Evolutionary conservation across 257 asterid species (phyloP).

Genomic region (Marsdenia floribunda): DNA sequence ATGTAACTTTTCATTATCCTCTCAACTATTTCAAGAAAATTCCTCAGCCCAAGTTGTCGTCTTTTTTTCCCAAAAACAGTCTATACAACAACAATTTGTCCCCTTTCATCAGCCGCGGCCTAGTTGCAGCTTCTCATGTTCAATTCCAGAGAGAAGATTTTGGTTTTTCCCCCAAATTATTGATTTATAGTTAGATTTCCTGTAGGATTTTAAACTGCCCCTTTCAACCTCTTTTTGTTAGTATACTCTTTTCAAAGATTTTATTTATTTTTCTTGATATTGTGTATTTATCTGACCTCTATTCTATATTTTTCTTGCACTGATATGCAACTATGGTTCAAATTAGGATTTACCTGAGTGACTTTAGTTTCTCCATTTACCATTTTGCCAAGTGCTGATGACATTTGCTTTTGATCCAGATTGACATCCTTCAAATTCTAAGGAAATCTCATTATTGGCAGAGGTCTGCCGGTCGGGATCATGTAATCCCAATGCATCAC

Average conservation of each 20-base stretch:
- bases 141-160: not conserved
- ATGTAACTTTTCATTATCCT: not conserved
- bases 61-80: not conserved
- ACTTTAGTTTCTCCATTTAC: not conserved
- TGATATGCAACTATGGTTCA: not conserved
- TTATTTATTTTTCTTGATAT: not conserved
- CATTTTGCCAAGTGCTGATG: conserved; percentile 18
- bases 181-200: not conserved
- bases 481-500: conserved; percentile 86
- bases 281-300: not conserved
- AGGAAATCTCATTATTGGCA: conserved; percentile 62
- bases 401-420: conserved; percentile 35
- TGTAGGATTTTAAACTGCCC: no score
- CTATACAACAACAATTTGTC: not conserved
- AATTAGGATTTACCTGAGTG: not conserved
- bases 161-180: not conserved
- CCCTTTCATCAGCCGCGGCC: not conserved
- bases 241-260: not conserved
- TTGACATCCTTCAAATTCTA: conserved; percentile 57
- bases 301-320: not conserved
- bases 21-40: not conserved
- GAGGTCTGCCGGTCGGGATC: conserved; percentile 78
- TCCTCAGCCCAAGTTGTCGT: not conserved
- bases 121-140: not conserved
- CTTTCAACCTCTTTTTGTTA: not conserved